Conservation (phyloP, 208 protist species). For the Trypanosoma theileri region DNA sequence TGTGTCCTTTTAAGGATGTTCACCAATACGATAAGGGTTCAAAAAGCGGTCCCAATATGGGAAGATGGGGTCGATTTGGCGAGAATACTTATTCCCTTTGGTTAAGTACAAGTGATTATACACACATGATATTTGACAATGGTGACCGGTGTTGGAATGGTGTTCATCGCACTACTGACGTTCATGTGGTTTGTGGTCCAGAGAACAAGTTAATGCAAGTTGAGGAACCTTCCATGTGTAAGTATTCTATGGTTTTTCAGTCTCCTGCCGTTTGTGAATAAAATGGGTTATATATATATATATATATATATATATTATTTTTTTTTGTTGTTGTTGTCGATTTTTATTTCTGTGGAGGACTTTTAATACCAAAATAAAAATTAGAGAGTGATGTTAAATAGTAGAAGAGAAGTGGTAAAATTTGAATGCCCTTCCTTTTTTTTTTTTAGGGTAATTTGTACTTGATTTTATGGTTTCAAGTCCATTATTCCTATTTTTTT, state of each 20-base stretch:
- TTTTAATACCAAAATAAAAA: no score
- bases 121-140: conserved; percentile 58
- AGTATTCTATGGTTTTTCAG: conserved; percentile 76
- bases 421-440: no score
- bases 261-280: conserved; percentile 72
- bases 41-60: conserved; percentile 28
- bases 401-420: no score
- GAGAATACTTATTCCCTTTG: conserved; percentile 72
- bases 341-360: no score
- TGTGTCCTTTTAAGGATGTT: conserved; percentile 52
- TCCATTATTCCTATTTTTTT: no score
- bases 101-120: conserved; percentile 51
- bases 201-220: conserved; percentile 53
- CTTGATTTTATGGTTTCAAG: no score
- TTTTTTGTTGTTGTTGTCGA: no score
- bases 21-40: conserved; percentile 40
- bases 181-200: conserved; percentile 64
- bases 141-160: conserved; percentile 62
- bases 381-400: no score
- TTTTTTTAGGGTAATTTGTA: no score
- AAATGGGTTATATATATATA: conserved; percentile 1
- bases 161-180: conserved; percentile 36
- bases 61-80: conserved; percentile 60
- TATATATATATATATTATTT: conserved; percentile 14
- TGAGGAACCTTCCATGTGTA: conserved; percentile 74